Evolutionary conservation across 164 flowering plant species (phyloP), one percentile per base, ranked within the genome.

Genomic region (Malania oleifera): DNA sequence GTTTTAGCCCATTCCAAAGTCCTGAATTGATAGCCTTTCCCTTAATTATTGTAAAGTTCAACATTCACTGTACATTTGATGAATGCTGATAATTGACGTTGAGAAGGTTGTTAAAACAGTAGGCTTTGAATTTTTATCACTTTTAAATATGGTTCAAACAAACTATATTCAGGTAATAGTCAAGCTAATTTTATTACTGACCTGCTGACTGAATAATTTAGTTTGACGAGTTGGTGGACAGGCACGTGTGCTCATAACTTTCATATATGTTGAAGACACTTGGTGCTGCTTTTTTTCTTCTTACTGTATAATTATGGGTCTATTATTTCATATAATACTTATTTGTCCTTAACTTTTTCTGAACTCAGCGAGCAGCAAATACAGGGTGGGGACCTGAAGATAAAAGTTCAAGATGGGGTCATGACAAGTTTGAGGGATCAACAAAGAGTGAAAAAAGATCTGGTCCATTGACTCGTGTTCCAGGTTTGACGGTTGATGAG

Each of bases 351-450:
- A 38, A 0, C 35, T 29, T 9, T 46, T 60, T 45, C 13, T 47
- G 26, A 43, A 12, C 20, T 17, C 69, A 79, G 89, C 77, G 89
- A 79, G 89, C 89, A 66, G 84, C 86, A 60, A 70, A 83, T 60
- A 83, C 86, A 7, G 89, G 89, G 8, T 79, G 86, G 89, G 89
- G 84, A 57, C 57, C 68, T 40, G 63, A 77, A 44, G 75, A 81
- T 55, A 69, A 66, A 58, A 61, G 48, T 49, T 58, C 85, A 19
- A 74, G 54, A 65, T 72, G 82, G 86, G 85, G 60, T 8, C 70
- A 79, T 66, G 85, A 80, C 67, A 78, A 67, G 54, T 75, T 61
- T 71, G 74, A 78, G 8, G 72, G 70, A 40, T 46, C 68, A 44
- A 52, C 52, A 45, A 70, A 52, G 54, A 54, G 47, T 37, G 71